Conservation (phyloP, 2,329 filamentous ascomycete genomes). For the Penicillium sp. region DNA sequence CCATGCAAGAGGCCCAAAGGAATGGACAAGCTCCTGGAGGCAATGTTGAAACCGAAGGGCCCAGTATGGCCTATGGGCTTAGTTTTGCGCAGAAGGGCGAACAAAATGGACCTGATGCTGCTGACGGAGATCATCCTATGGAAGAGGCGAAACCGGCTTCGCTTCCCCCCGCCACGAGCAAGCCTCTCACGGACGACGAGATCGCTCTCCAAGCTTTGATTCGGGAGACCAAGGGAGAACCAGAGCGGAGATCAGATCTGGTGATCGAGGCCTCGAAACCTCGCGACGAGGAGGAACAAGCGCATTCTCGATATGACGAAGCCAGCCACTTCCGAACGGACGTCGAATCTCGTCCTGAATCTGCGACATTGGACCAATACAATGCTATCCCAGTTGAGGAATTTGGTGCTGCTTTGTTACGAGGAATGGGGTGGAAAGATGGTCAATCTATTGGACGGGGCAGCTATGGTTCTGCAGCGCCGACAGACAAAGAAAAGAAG, state of each 20-base stretch:
- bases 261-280: conserved; percentile 50
- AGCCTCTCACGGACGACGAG: conserved; percentile 58
- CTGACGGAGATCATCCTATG: conserved; percentile 30
- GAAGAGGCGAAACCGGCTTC: conserved; percentile 24
- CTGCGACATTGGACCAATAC: conserved; percentile 79
- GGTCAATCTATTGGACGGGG: conserved; percentile 60
- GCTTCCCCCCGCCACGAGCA: conserved; percentile 17
- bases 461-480: conserved; percentile 46
- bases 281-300: conserved; percentile 18
- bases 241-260: conserved; percentile 47
- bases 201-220: conserved; percentile 67
- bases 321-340: conserved; percentile 68
- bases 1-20: conserved; percentile 44
- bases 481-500: conserved; percentile 53
- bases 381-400: conserved; percentile 88
- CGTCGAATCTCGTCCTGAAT: conserved; percentile 69
- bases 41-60: conserved; percentile 50
- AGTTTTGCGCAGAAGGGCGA: conserved; percentile 45
- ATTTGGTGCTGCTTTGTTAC: conserved; percentile 84
- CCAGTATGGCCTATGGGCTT: conserved; percentile 56
- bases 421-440: conserved; percentile 94
- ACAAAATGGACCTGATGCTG: conserved; percentile 11
- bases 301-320: conserved; percentile 35
- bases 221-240: conserved; percentile 51
- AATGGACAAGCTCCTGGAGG: conserved; percentile 32